Base-by-base conservation (phyloP, 768 basidiomycete genomes). In the Suillus subluteus region DNA sequence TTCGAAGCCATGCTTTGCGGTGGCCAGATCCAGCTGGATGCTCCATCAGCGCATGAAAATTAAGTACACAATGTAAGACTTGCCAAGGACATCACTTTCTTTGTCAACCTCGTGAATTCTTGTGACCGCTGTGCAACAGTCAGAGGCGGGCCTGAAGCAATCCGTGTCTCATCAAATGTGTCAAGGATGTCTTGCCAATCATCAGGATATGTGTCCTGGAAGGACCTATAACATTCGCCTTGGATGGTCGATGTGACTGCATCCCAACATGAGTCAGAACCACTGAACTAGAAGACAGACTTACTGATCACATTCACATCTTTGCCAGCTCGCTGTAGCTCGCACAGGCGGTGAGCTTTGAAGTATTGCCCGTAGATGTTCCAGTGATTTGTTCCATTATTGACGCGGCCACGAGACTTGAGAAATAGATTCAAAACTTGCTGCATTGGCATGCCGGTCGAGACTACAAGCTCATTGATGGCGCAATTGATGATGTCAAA, bases 1-100 rank as follows among this genome's bases (percentile, higher is more conserved):
- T 38, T 69, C 64, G 15, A 69, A 69, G 13, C 64, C 64, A 62
- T 69, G 64, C n/a, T 58, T 58, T 13, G 48, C 62, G 8, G 56
- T 61, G 9, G 43, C 62, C 5, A 12, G 15, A 15, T 69, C 64
- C 12, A 69, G 54, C 68, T 58, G 18, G 13, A 52, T 16, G 26
- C 26, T 16, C 6, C 50, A 52, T 52, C 7, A 52, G 50, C 15
- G 26, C 26, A 30, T 63, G 7, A 62, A 56, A 41, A 44, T 23
- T 35, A 13, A n/a, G 41, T 37, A n/a, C 6, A 52, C 26, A 52
- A 52, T 16, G 15, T 52, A 52, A 16, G 50, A 52, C 50, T 30
- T 52, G 30, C 50, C 26, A 52, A 7, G 50, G 26, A 30, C 16
- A 26, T 52, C 50, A 52, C 50, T 52, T 26, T 52, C 50, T 30